These are phyloP conservation scores for Cucumis sativus DNA, from an alignment of 306 rosid species.

Conservation along the genomic window DNA sequence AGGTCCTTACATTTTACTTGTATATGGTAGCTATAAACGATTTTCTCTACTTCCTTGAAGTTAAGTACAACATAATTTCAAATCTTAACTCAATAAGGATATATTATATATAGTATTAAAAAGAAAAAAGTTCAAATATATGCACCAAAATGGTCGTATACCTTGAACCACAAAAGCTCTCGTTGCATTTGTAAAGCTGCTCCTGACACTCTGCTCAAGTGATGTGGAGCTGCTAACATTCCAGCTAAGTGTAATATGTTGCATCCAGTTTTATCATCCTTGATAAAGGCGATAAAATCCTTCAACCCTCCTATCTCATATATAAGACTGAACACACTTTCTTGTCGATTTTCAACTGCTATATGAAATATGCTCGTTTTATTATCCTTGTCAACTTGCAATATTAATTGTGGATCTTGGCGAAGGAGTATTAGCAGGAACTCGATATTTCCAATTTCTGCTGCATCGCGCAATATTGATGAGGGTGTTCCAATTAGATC, in stretches of 20 bases:
- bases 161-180: conserved; percentile 23
- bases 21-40: no score
- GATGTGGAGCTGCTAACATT: conserved; percentile 3
- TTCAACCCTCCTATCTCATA: conserved; percentile 1
- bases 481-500: no score
- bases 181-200: conserved; percentile 24
- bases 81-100: no score
- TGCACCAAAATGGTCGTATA: background rate
- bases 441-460: conserved; percentile 20
- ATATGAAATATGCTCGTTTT: conserved; percentile 7
- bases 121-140: no score
- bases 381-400: conserved; percentile 1
- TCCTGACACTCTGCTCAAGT: conserved; percentile 17
- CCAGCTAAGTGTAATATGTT: conserved; percentile 20
- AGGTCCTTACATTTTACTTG: no score
- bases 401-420: conserved; percentile 9
- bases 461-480: background rate
- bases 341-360: conserved; percentile 18
- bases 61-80: no score
- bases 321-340: conserved; percentile 4
- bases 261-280: background rate
- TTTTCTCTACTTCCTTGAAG: no score
- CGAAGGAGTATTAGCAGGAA: conserved; percentile 11
- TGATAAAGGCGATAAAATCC: background rate
- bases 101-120: no score